Conservation (phyloP, 805 yeast species). For the Saturnispora bothae region DNA sequence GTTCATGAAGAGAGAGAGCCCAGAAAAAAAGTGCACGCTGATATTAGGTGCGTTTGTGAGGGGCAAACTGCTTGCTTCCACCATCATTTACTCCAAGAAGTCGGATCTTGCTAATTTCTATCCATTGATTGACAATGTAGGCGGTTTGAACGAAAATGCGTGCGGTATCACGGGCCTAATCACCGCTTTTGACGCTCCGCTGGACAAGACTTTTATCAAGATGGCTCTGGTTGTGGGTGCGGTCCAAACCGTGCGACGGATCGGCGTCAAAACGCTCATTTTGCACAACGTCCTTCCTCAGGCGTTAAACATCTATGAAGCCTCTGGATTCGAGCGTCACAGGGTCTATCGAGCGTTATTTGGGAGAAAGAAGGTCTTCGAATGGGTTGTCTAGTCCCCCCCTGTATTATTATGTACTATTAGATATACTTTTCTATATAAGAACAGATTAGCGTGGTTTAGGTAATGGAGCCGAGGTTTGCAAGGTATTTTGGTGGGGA, state of each 20-base stretch:
- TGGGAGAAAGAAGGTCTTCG: conserved; percentile 18
- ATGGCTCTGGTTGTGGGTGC: conserved; percentile 27
- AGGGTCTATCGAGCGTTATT: conserved; percentile 17
- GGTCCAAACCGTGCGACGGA: conserved; percentile 34
- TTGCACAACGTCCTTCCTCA: conserved; percentile 11
- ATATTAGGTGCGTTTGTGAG: conserved; percentile 21
- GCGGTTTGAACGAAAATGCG: conserved; percentile 15
- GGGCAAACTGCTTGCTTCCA: conserved; percentile 29
- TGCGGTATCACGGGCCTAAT: conserved; percentile 46
- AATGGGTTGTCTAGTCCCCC: conserved; percentile 16
- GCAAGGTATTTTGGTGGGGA: neutral
- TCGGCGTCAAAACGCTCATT: conserved; percentile 13
- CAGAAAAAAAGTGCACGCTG: conserved; percentile 37
- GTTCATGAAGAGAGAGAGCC: conserved; percentile 21
- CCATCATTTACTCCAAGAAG: conserved; percentile 36
- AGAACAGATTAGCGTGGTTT: neutral
- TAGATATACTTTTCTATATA: no score
- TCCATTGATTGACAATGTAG: conserved; percentile 41
- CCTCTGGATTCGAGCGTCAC: conserved; percentile 19
- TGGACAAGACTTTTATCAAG: neutral
- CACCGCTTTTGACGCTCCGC: conserved; percentile 27
- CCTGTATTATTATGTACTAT: no score
- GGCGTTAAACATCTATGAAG: conserved; percentile 13
- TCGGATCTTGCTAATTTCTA: conserved; percentile 36
- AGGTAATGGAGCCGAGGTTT: neutral